Evolutionary conservation across 495 filamentous ascomycete species (phyloP).

Genomic region (Xylaria intraflava): DNA sequence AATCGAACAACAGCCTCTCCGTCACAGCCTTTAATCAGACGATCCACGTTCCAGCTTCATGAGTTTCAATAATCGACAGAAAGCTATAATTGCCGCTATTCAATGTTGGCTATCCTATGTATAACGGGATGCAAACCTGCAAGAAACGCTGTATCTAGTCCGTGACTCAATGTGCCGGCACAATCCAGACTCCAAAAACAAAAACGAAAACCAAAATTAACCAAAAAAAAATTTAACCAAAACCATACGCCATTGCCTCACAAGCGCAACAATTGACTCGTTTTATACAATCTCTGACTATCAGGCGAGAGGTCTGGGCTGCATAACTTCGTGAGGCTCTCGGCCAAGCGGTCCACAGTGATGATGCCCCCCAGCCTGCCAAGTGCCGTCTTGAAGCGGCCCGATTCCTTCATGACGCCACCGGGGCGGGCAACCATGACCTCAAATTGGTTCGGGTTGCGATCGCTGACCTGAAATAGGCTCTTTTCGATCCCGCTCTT

Average conservation of each 20-base stretch:
- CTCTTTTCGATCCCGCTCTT: conserved; percentile 40
- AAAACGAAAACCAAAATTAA: too few relatives aligned
- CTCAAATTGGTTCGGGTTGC: conserved; percentile 24
- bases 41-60: background rate
- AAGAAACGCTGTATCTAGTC: background rate
- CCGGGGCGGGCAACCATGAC: conserved; percentile 26
- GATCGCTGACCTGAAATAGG: conserved; percentile 28
- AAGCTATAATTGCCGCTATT: background rate
- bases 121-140: background rate
- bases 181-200: background rate
- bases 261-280: background rate
- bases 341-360: conserved; percentile 32
- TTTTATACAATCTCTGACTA: background rate
- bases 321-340: background rate
- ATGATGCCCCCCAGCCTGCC: conserved; percentile 21
- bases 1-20: background rate
- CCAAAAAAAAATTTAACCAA: background rate
- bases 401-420: conserved; percentile 32
- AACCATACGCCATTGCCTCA: background rate
- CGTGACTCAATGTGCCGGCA: background rate
- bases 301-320: background rate
- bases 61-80: background rate
- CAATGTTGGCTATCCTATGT: background rate
- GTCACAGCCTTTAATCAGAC: background rate
- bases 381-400: conserved; percentile 21